A percentile compares a stretch with the other conserved stretches of the same genome.
These are phyloP conservation scores for Yamadazyma triangularis DNA, from an alignment of 1,139 yeast genomes.

Conservation along the genomic window DNA sequence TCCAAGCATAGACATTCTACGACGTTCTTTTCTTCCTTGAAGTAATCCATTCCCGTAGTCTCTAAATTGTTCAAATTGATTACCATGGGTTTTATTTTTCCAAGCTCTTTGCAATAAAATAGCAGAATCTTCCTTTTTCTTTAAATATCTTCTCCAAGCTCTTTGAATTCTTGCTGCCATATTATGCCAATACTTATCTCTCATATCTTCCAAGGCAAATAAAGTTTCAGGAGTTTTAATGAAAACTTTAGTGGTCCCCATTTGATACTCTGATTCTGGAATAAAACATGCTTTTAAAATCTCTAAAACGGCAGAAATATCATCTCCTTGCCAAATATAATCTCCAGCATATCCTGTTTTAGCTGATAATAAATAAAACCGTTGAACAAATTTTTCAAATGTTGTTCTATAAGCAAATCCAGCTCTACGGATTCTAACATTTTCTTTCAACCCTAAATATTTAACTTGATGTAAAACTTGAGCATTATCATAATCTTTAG, in stretches of 20 bases:
- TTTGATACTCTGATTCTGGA: conserved; percentile 77
- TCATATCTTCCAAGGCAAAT: conserved; percentile 92
- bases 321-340: conserved; percentile 90
- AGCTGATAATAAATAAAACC: conserved; percentile 84
- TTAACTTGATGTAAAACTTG: conserved; percentile 96
- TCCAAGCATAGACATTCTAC: conserved; percentile 83
- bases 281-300: conserved; percentile 79
- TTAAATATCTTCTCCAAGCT: conserved; percentile 87
- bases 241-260: conserved; percentile 93
- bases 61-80: conserved; percentile 75
- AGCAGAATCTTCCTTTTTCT: conserved; percentile 85
- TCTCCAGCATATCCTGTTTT: conserved; percentile 98
- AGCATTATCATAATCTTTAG: conserved; percentile 81
- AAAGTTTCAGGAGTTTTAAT: conserved; percentile 96
- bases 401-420: conserved; percentile 98
- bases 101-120: conserved; percentile 78
- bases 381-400: conserved; percentile 94
- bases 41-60: conserved; percentile 74
- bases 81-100: conserved; percentile 77
- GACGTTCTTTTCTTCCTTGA: conserved; percentile 80
- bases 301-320: conserved; percentile 72
- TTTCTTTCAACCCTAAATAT: conserved; percentile 93
- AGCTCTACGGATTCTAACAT: conserved; percentile 96
- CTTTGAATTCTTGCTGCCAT: conserved; percentile 98
- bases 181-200: conserved; percentile 96